Conservation (phyloP, 768 basidiomycete genomes). For the Boletus huronensis region DNA sequence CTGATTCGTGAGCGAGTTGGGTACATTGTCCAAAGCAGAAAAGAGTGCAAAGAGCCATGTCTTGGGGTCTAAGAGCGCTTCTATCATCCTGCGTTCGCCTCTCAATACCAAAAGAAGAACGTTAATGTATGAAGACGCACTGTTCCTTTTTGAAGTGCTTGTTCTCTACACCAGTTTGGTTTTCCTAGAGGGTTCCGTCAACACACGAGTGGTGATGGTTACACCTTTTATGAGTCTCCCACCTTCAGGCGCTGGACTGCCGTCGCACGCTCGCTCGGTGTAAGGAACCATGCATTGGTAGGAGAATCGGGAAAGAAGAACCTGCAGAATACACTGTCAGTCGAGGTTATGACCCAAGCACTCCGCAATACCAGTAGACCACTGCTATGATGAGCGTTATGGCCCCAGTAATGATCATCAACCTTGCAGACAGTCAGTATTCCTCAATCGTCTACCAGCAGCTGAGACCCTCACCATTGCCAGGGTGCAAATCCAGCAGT, state of each 20-base stretch:
- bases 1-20: conserved; percentile 68
- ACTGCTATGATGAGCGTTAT: conserved; percentile 53
- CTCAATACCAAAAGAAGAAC: neutral
- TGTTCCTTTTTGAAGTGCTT: conserved; percentile 79
- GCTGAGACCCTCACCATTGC: conserved; percentile 52
- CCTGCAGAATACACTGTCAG: conserved; percentile 31
- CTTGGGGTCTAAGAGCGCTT: conserved; percentile 65
- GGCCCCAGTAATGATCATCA: conserved; percentile 67
- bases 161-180: conserved; percentile 81
- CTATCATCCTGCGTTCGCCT: conserved; percentile 49
- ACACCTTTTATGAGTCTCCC: neutral
- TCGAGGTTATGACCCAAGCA: neutral
- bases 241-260: conserved; percentile 68
- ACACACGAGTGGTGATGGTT: neutral
- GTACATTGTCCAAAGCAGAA: conserved; percentile 55
- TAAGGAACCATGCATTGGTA: conserved; percentile 72
- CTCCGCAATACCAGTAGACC: conserved; percentile 46
- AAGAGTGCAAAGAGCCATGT: conserved; percentile 77
- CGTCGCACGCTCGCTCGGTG: conserved; percentile 54
- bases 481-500: conserved; percentile 59
- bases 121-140: conserved; percentile 38
- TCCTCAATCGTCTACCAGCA: neutral
- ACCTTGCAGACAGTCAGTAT: conserved; percentile 32
- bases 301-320: conserved; percentile 75
- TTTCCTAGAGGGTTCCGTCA: conserved; percentile 39